Conservation (phyloP, 805 yeast species). For the Diddensiella santjacobensis region DNA sequence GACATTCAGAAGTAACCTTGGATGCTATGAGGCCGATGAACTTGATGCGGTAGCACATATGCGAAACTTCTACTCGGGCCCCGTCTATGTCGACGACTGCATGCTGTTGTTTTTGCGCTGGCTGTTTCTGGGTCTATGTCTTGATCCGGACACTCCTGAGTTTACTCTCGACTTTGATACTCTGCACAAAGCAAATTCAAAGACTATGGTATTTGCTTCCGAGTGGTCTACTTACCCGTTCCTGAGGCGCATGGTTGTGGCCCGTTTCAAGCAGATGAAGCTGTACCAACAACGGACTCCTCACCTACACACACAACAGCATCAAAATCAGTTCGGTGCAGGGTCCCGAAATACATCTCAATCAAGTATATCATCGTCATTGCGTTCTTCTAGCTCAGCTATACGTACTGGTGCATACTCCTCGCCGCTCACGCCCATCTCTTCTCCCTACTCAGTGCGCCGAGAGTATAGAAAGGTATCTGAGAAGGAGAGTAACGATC, state of each 20-base stretch:
- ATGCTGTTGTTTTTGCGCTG: conserved; percentile 10
- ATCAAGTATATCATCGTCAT: not conserved
- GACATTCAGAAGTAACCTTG: conserved; percentile 7
- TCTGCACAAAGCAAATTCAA: not conserved
- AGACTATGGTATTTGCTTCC: conserved; percentile 13
- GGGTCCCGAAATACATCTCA: not conserved
- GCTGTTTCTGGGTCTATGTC: conserved; percentile 14
- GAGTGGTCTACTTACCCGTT: conserved; percentile 13
- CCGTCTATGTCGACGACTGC: conserved; percentile 8
- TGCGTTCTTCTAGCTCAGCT: not conserved
- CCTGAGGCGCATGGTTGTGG: conserved; percentile 5
- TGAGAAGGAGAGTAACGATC: too few relatives aligned
- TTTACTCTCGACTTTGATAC: not conserved
- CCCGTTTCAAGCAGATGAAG: conserved; percentile 4
- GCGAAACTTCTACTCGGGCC: conserved; percentile 5
- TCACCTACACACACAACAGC: not conserved
- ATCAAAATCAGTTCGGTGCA: not conserved
- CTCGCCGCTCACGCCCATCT: not conserved
- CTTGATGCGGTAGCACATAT: conserved; percentile 1
- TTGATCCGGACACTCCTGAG: conserved; percentile 13
- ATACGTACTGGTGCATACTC: too few relatives aligned
- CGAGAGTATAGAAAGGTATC: not conserved
- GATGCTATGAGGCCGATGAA: not conserved
- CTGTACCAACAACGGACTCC: not conserved
- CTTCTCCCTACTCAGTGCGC: not conserved